Evolutionary conservation across 352 stramenopile species (phyloP).

Genomic region (Pythium volutum): DNA sequence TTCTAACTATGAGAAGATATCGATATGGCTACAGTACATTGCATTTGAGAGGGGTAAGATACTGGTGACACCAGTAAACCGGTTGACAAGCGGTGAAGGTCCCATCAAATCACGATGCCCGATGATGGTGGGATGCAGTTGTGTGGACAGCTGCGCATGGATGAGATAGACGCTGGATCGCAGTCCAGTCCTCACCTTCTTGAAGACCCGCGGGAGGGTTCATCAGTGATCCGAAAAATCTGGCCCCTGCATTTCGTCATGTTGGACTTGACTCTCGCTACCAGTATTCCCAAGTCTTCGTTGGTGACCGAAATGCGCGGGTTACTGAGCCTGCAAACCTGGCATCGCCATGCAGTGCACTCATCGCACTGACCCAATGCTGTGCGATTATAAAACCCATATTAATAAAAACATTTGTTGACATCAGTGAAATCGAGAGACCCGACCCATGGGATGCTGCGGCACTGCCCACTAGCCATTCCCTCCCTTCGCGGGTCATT

Average conservation of each 20-base stretch:
- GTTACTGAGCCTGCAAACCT: neutral
- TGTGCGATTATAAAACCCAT: too few relatives aligned
- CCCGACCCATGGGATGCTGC: neutral
- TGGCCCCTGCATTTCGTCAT: neutral
- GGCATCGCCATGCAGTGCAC: neutral
- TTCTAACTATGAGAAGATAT: neutral
- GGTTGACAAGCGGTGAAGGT: neutral
- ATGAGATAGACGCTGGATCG: neutral
- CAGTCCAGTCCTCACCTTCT: neutral
- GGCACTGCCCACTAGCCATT: neutral
- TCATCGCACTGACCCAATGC: neutral
- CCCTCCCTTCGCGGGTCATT: neutral
- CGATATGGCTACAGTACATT: slow-evolving; percentile 8
- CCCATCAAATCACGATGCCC: too few relatives aligned
- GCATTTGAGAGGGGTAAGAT: slow-evolving; percentile 18
- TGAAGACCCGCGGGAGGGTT: neutral
- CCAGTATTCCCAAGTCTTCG: neutral
- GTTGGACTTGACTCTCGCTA: neutral
- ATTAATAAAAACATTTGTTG: too few relatives aligned
- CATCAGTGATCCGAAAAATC: neutral
- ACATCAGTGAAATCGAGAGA: too few relatives aligned
- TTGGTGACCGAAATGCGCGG: neutral
- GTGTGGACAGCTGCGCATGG: neutral
- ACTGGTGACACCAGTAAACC: slow-evolving; percentile 24
- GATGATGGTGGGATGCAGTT: slow-evolving; percentile 4